Evolutionary conservation across 139 green algal genomes (phyloP), one percentile per base, ranked within the genome.

Genomic region (Penium margaritaceum): DNA sequence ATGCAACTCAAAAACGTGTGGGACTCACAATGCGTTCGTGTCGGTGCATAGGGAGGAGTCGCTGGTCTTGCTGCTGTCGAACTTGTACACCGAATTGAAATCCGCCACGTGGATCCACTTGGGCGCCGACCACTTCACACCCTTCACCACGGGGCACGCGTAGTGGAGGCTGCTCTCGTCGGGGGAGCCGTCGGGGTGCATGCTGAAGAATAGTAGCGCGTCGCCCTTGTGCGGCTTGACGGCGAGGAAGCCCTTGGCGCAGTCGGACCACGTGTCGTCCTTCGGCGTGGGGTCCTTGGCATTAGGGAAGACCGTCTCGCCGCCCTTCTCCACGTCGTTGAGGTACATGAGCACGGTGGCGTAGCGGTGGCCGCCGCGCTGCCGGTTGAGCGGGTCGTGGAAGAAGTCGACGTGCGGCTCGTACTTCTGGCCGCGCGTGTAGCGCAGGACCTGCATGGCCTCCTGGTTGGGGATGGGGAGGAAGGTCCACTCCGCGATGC

Each of bases 321-420:
- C 80, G 46, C 80, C 80, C 27, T 79, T 58, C 36, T 85, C 74
- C 33, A 79, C 67, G 57, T 85, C 55, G 37, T 34, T 33, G 30
- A 95, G 78, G 81, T 95, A 95, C 82, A 92, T 91, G 17, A 95
- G 87, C 24, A 95, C 66, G 6, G 89, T 94, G 33, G 88, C 81
- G 14, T 92, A 82, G 2, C 90, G 81, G 68, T 95, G 89, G 15
- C 90, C 90, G 21, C 90, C 90, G 5, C 79, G 63, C 38, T 84
- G 74, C 12, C 54, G 43, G 87, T 95, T 95, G 33, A 85, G 46
- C 12, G 80, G 6, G 63, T 95, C 89, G 51, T 89, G 77, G 78
- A 95, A 95, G 75, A 84, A 92, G 86, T 95, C 90, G 15, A 81
- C 85, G 76, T 95, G 90, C 1, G 89, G 75, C 67, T 92, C 85